Evolutionary conservation across 805 yeast genomes (phyloP), one percentile per base, ranked within the genome.

Genomic region (Tetrapisispora taiwanensis): DNA sequence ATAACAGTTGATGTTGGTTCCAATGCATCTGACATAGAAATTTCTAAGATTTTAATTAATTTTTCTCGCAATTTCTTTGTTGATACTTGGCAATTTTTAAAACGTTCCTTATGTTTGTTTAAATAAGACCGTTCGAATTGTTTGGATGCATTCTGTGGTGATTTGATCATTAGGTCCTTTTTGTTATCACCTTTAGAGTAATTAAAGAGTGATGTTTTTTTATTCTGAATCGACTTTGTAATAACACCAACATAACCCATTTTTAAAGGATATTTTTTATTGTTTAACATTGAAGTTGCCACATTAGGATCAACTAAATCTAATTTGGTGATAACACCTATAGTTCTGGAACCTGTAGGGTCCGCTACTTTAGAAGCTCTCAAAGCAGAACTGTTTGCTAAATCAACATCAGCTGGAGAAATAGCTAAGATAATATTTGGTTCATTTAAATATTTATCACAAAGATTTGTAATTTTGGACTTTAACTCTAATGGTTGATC

Each of bases 161-260:
- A 34, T 22, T 48, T 49, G 12, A 8, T 18, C 15, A 12, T 4
- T 31, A 20, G n/a, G 2, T 78, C 70, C 47, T 76, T 78, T 1
- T 88, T 76, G 55, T 79, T 81, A 35, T 75, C 72, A 1, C 83
- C 78, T 2, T 76, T 62, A 1, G 31, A 32, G n/a, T 39, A 31
- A 8, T 24, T 13, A 10, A 36, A 26, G 2, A 42, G 13, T 24
- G 45, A 34, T 6, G 15, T 26, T 81, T 69, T 46, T 75, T 44
- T 45, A 1, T 59, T 39, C 8, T 38, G 15, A 13, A 30, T 95
- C 0, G 84, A 74, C 51, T 78, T 84, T 1, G 97, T 85, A 17
- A 94, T 82, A n/a, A 94, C 97, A 46, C 99, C 99, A 18, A 92
- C 97, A 60, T 92, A 92, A 0, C 99, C 99, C 95, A 92, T 85